Base-by-base conservation (phyloP, 2,329 filamentous ascomycete genomes). In the Hymenoscyphus infarciens region DNA sequence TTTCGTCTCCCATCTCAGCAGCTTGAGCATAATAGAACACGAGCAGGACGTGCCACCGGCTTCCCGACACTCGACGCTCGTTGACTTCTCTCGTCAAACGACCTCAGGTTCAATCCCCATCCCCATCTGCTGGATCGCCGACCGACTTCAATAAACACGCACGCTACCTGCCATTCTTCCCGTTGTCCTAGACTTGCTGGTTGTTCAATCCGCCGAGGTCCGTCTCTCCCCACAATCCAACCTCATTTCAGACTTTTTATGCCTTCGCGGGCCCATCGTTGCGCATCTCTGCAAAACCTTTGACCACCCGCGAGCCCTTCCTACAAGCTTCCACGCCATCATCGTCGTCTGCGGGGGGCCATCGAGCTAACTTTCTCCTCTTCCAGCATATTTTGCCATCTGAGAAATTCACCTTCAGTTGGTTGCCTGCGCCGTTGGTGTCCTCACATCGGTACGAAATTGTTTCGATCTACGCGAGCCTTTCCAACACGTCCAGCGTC, bases 381-480 rank as follows among this genome's bases (percentile, higher is more conserved):
- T 59, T 60, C 29, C 54, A 68, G 67, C 56, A 38, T 52, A 49
- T 57, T 35, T 45, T 56, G 38, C 15, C 45, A 59, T 42, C 54
- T 54, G 67, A 64, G 42, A 56, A 61, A 56, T 61, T 61, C 55
- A 62, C 38, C 62, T 63, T 67, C 61, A 60, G 63, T 61, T 69
- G 56, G 60, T 60, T 63, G 66, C 66, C 68, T 70, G 66, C 68
- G 67, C 27, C 49, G 42, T 64, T 57, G 63, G 66, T 66, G 69
- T 69, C 69, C 72, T 72, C 67, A 61, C 70, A 65, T 66, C 66
- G 42, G 42, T 49, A 67, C 59, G 52, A 59, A 61, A 58, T 59
- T 58, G 53, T 66, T 67, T 67, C 61, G 65, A 60, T 63, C 65
- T 56, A 68, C 68, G 64, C 66, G 66, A 70, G 61, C 67, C 67